Conservation (phyloP, 139 green algal species). For the Chlamydomonas eustigma region DNA sequence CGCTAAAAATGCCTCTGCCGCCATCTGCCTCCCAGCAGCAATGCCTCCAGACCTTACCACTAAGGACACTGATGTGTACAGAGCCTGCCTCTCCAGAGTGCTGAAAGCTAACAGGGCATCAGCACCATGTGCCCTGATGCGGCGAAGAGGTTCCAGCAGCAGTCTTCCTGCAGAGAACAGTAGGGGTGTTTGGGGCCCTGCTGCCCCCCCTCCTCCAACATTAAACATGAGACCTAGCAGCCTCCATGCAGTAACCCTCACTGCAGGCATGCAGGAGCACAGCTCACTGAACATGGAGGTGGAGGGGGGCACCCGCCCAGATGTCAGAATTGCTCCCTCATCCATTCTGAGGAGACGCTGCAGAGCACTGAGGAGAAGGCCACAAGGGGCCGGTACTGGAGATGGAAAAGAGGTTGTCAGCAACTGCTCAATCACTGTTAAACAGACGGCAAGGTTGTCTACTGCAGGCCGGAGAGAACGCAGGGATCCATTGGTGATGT, state of each 20-base stretch:
- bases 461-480: neutral
- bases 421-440: slow-evolving; percentile 40
- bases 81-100: neutral
- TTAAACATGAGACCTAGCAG: neutral
- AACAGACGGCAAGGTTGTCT: neutral
- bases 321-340: neutral
- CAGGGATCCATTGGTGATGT: neutral
- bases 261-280: neutral
- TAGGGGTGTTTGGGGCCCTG: too few species aligned
- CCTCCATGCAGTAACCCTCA: neutral
- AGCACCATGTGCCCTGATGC: neutral
- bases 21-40: neutral
- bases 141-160: neutral
- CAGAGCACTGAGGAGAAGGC: neutral
- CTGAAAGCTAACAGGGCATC: neutral
- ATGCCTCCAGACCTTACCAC: neutral
- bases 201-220: too few species aligned
- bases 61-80: neutral
- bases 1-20: neutral
- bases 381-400: slow-evolving; percentile 47
- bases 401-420: slow-evolving; percentile 34
- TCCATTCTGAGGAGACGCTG: neutral
- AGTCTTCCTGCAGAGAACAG: neutral
- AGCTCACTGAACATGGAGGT: neutral
- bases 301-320: neutral